Evolutionary conservation across 768 basidiomycete species (phyloP).

Genomic region (Boletus bicolor): DNA sequence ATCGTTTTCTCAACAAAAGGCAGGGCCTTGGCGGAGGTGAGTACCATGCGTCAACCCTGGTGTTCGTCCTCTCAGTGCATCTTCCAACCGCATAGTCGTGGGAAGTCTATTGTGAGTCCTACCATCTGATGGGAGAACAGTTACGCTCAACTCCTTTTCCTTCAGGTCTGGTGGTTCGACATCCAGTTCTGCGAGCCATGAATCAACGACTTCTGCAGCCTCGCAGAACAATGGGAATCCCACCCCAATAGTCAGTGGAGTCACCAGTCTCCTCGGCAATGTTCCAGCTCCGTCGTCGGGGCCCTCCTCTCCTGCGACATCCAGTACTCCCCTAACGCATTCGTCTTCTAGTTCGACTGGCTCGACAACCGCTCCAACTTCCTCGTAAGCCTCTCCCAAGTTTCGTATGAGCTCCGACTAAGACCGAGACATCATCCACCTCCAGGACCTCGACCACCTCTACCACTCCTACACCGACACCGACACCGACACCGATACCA

Average conservation of each 20-base stretch:
- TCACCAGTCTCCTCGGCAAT: constrained; percentile 17
- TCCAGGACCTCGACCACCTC: constrained; percentile 10
- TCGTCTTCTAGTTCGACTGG: constrained; percentile 27
- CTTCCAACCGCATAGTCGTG: constrained; percentile 7
- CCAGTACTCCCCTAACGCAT: constrained; percentile 19
- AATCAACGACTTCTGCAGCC: background rate
- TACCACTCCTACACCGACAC: background rate
- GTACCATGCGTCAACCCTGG: constrained; percentile 1
- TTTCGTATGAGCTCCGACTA: background rate
- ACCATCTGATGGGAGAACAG: background rate
- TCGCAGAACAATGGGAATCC: background rate
- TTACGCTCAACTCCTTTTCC: background rate
- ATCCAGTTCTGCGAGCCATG: background rate
- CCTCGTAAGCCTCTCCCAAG: constrained; percentile 21
- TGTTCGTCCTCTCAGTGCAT: background rate
- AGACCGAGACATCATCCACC: constrained; percentile 6
- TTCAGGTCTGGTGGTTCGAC: constrained; percentile 11
- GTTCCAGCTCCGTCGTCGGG: constrained; percentile 19
- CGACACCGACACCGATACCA: constrained; percentile 19
- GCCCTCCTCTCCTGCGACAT: constrained; percentile 13
- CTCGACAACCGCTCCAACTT: constrained; percentile 17
- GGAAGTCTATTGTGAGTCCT: constrained; percentile 25
- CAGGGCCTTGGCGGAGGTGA: constrained; percentile 31
- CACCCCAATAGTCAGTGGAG: constrained; percentile 3
- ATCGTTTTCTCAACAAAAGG: constrained; percentile 21